Conservation (phyloP, 1,284 basidiomycete species). For the Meira nashicola region DNA sequence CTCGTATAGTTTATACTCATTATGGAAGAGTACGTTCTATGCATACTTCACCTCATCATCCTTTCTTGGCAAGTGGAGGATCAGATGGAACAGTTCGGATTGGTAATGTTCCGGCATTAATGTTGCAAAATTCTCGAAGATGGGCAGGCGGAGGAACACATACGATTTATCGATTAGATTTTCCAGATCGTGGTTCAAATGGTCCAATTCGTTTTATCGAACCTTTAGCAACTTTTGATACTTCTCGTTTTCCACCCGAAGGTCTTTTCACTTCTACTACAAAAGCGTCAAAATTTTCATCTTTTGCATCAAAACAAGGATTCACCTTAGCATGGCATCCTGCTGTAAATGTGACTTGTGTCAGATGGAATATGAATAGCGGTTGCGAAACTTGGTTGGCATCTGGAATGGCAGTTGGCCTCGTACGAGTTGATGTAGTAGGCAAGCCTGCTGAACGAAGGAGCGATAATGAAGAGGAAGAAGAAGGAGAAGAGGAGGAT, state of each 20-base stretch:
- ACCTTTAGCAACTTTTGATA: neutral
- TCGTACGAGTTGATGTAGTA: slow-evolving; percentile 7
- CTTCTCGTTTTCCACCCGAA: too few species aligned
- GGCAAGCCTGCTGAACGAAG: neutral
- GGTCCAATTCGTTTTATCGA: slow-evolving; percentile 2
- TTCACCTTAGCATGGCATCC: neutral
- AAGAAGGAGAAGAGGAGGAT: too few species aligned
- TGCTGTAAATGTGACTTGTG: neutral
- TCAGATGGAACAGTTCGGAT: slow-evolving; percentile 8
- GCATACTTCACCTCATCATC: neutral
- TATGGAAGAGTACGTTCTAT: neutral
- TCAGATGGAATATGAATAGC: slow-evolving; percentile 2
- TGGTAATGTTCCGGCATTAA: neutral
- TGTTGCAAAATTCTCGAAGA: neutral
- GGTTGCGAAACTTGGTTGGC: neutral
- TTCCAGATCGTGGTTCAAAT: neutral
- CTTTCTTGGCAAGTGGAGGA: slow-evolving; percentile 1
- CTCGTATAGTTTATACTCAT: neutral
- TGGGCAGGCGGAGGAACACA: neutral
- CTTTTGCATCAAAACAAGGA: neutral
- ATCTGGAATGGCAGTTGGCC: neutral
- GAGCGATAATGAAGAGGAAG: too few species aligned
- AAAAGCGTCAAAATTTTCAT: neutral
- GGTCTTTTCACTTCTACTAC: neutral
- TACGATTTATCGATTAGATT: slow-evolving; percentile 4